Evolutionary conservation across 2,329 filamentous ascomycete species (phyloP).

Genomic region (Exophiala calicioides): DNA sequence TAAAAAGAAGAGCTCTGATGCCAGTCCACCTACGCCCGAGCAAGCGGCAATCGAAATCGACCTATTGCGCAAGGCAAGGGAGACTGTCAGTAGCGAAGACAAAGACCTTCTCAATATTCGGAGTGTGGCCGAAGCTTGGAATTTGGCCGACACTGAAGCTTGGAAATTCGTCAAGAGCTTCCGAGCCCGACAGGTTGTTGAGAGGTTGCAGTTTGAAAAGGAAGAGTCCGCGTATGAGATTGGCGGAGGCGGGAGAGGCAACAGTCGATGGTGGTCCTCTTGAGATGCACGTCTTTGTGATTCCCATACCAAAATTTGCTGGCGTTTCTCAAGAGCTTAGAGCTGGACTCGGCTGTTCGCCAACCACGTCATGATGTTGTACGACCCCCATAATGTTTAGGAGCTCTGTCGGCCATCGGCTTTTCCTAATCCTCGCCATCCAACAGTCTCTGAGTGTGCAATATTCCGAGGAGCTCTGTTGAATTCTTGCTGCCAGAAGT

Average conservation of each 20-base stretch:
- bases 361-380: too few species aligned
- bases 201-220: constrained; percentile 61
- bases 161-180: constrained; percentile 66
- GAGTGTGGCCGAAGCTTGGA: constrained; percentile 55
- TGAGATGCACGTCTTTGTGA: background rate
- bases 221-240: constrained; percentile 46
- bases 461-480: too few species aligned
- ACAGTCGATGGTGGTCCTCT: constrained; percentile 24
- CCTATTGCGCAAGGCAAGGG: constrained; percentile 53
- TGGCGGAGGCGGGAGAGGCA: constrained; percentile 17
- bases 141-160: constrained; percentile 63
- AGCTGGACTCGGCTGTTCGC: background rate
- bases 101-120: constrained; percentile 42
- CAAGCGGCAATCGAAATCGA: constrained; percentile 47
- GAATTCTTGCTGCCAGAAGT: too few species aligned
- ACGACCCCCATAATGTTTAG: too few species aligned
- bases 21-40: constrained; percentile 40
- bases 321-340: background rate
- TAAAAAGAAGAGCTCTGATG: constrained; percentile 39
- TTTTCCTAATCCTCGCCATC: too few species aligned
- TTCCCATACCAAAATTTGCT: background rate
- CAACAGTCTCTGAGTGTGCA: too few species aligned
- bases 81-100: constrained; percentile 44
- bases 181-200: constrained; percentile 57
- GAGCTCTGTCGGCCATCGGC: too few species aligned